phyloP scores from a whole-genome alignment of 306 rosid species.

The Pyrus pyrifolia region DNA sequence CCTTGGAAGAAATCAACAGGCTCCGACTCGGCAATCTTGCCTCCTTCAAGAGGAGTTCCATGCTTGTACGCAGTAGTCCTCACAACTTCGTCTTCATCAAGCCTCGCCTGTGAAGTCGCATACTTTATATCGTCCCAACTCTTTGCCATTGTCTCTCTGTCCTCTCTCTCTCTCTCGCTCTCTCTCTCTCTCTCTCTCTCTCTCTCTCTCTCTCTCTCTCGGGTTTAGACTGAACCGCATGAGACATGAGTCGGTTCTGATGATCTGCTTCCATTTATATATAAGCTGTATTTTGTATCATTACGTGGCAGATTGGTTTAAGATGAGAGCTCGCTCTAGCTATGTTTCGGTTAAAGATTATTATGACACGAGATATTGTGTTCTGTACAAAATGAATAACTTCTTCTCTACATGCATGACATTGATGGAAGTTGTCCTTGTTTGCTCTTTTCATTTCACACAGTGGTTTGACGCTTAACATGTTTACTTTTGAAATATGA shows the following conservation, averaged over 20 bases:
- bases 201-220: background rate
- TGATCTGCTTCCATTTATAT: no score
- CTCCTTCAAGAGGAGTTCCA: constrained; percentile 64
- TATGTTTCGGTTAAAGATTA: no score
- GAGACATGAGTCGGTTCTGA: background rate
- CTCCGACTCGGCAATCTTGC: constrained; percentile 54
- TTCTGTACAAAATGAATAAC: no score
- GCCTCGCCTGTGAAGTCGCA: constrained; percentile 49
- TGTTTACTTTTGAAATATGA: no score
- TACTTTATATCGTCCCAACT: constrained; percentile 41
- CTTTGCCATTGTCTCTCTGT: constrained; percentile 31
- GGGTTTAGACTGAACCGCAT: no score
- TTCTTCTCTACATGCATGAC: no score
- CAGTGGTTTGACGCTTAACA: no score
- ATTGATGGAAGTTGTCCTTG: no score
- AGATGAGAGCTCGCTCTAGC: background rate
- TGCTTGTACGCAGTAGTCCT: constrained; percentile 42
- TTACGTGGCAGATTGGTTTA: background rate
- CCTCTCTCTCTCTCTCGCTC: background rate
- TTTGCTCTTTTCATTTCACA: no score
- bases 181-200: no score
- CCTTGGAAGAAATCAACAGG: constrained; percentile 27
- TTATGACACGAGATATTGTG: no score
- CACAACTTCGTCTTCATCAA: constrained; percentile 41
- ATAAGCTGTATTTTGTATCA: background rate